Evolutionary conservation across 495 filamentous ascomycete genomes (phyloP).

Genomic region (Trypethelium eluteriae): DNA sequence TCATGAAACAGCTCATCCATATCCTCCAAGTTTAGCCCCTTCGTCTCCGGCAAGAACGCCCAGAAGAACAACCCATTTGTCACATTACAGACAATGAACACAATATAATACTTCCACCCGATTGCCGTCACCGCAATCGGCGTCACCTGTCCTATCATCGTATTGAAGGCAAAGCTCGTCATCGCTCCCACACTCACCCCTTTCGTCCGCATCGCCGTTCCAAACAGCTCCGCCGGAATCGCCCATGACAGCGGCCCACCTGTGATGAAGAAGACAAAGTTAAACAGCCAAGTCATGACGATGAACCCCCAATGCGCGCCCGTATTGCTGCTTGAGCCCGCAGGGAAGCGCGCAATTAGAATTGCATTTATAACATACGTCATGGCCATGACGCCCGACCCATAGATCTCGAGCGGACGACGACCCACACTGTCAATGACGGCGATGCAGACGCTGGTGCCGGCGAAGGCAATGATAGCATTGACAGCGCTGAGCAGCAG

Average conservation of each 20-base stretch:
- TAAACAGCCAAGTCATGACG: conserved; percentile 28
- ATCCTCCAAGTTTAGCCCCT: conserved; percentile 33
- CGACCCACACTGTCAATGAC: conserved; percentile 26
- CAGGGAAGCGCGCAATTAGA: conserved; percentile 24
- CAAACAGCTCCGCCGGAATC: conserved; percentile 30
- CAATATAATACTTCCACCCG: conserved; percentile 29
- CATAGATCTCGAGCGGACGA: conserved; percentile 22
- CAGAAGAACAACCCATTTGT: conserved; percentile 33
- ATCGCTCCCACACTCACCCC: conserved; percentile 26
- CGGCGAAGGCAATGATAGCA: conserved; percentile 25
- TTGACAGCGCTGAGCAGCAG: conserved; percentile 41
- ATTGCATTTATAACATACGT: conserved; percentile 26
- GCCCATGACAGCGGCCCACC: conserved; percentile 27
- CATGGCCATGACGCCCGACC: conserved; percentile 17
- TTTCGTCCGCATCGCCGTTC: conserved; percentile 24
- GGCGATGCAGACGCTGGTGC: conserved; percentile 16
- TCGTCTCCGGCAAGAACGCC: conserved; percentile 35
- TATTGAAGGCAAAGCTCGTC: conserved; percentile 32
- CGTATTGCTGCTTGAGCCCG: conserved; percentile 13
- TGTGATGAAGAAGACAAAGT: conserved; percentile 26
- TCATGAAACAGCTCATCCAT: conserved; percentile 34
- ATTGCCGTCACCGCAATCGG: conserved; percentile 25
- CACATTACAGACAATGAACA: conserved; percentile 29
- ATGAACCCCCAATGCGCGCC: conserved; percentile 29
- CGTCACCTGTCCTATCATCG: conserved; percentile 32